A percentile compares a stretch with the other conserved stretches of the same genome.
phyloP scores from a whole-genome alignment of 1,139 yeast genomes.

The Waltiozyma sp. region DNA sequence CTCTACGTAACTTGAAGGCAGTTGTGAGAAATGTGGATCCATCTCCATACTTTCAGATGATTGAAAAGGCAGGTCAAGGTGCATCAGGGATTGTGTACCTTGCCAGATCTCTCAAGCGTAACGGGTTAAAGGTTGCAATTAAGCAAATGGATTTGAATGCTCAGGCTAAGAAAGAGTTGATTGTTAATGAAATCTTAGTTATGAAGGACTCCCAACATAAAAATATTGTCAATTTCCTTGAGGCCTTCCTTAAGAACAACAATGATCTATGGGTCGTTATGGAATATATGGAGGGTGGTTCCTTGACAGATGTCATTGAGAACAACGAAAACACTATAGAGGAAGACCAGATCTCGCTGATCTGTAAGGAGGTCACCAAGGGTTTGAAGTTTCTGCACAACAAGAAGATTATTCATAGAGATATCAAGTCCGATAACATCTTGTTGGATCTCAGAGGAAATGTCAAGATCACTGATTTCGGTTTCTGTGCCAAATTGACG shows the following conservation, averaged over 20 bases:
- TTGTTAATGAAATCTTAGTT: conserved; percentile 87
- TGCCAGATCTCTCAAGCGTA: conserved; percentile 55
- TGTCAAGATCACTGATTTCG: conserved; percentile 94
- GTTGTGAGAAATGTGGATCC: conserved; percentile 85
- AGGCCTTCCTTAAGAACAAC: conserved; percentile 64
- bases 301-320: conserved; percentile 76
- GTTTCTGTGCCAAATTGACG: conserved; percentile 93
- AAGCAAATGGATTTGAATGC: conserved; percentile 91
- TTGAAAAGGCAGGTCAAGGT: conserved; percentile 98
- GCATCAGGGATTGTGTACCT: conserved; percentile 94
- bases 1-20: conserved; percentile 70
- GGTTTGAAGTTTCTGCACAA: conserved; percentile 88
- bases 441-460: conserved; percentile 76
- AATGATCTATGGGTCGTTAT: conserved; percentile 74
- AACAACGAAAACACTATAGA: conserved; percentile 50
- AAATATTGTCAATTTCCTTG: conserved; percentile 88
- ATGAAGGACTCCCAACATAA: conserved; percentile 91
- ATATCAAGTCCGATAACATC: conserved; percentile 91
- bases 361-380: conserved; percentile 82
- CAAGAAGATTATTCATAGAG: conserved; percentile 90
- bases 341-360: conserved; percentile 79
- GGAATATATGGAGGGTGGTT: conserved; percentile 94
- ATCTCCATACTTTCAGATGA: conserved; percentile 68
- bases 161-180: conserved; percentile 90
- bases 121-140: conserved; percentile 60